Evolutionary conservation across 192 early-diverging fungal species (phyloP).

Genomic region (Paraglomus brasilianum): DNA sequence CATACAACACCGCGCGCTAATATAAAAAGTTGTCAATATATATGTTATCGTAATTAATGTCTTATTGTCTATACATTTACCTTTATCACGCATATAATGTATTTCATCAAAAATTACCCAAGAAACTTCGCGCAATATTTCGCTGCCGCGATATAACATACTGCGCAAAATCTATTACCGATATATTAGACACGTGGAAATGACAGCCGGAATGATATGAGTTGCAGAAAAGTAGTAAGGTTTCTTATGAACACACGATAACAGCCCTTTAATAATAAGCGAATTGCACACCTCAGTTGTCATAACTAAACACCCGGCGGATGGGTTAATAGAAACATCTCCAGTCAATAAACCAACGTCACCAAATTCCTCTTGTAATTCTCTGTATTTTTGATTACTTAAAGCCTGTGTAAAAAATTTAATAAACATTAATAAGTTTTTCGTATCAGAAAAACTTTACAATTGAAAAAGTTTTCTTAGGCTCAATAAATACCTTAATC

Average conservation of each 20-base stretch:
- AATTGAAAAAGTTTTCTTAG: too few relatives aligned
- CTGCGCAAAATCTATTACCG: constrained; percentile 79
- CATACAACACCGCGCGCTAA: constrained; percentile 95
- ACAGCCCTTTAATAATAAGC: neutral
- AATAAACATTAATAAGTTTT: neutral
- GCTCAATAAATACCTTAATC: constrained; percentile 70
- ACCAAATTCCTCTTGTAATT: constrained; percentile 92
- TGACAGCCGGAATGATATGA: too few relatives aligned
- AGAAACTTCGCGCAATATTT: constrained; percentile 93
- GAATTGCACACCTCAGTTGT: constrained; percentile 67
- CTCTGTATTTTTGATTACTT: constrained; percentile 98
- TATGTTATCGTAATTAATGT: neutral
- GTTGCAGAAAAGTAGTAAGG: too few relatives aligned
- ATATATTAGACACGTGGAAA: neutral
- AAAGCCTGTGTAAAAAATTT: constrained; percentile 59
- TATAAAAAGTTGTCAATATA: neutral
- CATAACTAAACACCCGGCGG: constrained; percentile 93
- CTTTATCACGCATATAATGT: constrained; percentile 96
- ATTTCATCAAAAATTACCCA: constrained; percentile 99
- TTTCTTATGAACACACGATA: too few relatives aligned
- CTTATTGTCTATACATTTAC: constrained; percentile 36
- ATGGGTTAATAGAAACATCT: constrained; percentile 95
- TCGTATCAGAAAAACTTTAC: too few relatives aligned
- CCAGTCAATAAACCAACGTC: constrained; percentile 99
- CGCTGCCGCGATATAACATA: constrained; percentile 96